Percentiles rank a stretch among this genome's conserved stretches.
These are phyloP conservation scores for Colletotrichum sp. DNA, from an alignment of 2,329 filamentous ascomycete species.

Conservation along the genomic window DNA sequence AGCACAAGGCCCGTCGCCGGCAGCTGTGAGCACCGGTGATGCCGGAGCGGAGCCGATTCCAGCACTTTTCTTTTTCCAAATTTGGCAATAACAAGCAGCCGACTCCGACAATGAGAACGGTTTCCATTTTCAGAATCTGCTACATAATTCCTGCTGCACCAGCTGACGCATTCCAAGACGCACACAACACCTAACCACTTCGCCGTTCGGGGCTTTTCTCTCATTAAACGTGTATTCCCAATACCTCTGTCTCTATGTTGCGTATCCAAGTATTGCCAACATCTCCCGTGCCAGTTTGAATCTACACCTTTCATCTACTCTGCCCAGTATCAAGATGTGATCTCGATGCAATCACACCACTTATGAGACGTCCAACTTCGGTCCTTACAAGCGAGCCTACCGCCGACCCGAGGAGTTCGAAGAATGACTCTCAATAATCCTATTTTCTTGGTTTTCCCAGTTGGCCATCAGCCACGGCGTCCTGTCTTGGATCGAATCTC, in stretches of 20 bases:
- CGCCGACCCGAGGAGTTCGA: neutral
- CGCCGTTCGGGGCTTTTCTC: neutral
- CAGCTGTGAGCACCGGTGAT: neutral
- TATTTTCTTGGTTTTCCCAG: constrained; percentile 2
- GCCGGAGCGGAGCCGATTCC: neutral
- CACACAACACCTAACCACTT: neutral
- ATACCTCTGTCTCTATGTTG: neutral
- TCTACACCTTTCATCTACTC: neutral
- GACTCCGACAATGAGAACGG: neutral
- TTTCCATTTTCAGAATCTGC: neutral
- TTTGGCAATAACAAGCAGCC: neutral
- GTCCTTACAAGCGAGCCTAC: neutral
- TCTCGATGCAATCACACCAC: neutral
- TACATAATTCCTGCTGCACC: neutral
- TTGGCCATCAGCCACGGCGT: neutral
- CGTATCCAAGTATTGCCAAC: neutral
- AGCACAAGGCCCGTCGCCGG: neutral
- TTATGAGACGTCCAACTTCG: neutral
- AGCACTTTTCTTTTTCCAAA: neutral
- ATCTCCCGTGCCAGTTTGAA: neutral
- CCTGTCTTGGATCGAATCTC: neutral
- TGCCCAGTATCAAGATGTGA: neutral
- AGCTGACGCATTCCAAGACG: neutral
- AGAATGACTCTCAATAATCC: constrained; percentile 8
- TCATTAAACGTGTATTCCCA: neutral